Evolutionary conservation across 129 eudicot genomes (phyloP).

Genomic region (sunflower (Helianthus annuus)): DNA sequence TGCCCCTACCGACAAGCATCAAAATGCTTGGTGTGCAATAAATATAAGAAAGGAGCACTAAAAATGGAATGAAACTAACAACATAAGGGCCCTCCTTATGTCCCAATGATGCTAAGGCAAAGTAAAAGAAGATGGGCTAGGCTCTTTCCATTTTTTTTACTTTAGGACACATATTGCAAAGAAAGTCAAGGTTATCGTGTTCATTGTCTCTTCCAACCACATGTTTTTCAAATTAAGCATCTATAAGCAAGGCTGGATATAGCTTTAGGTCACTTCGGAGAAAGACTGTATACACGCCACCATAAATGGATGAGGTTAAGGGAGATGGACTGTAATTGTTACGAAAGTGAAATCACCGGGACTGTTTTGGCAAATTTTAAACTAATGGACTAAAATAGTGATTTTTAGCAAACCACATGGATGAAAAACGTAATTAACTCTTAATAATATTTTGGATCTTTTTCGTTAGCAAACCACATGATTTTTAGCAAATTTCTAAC

Average conservation of each 20-base stretch:
- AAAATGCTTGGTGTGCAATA: constrained; percentile 7
- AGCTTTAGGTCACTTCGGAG: background rate
- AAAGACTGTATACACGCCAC: background rate
- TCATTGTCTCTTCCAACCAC: constrained; percentile 24
- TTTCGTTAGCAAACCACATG: background rate
- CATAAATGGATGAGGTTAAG: too few species aligned
- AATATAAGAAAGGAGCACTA: constrained; percentile 2
- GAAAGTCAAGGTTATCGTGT: constrained; percentile 22
- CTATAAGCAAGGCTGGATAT: background rate
- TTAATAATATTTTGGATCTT: background rate
- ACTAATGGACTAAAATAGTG: too few species aligned
- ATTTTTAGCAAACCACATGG: too few species aligned
- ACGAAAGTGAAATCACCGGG: too few species aligned
- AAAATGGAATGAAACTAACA: constrained; percentile 14
- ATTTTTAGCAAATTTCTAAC: too few species aligned
- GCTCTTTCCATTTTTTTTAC: constrained; percentile 26
- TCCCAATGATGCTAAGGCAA: constrained; percentile 23
- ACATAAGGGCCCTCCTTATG: constrained; percentile 24
- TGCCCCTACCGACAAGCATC: constrained; percentile 1
- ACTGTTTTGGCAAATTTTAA: too few species aligned
- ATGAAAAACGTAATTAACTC: too few species aligned
- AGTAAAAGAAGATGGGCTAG: constrained; percentile 15
- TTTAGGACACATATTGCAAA: constrained; percentile 22
- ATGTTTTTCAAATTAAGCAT: constrained; percentile 13
- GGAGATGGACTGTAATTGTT: too few species aligned